These are phyloP conservation scores for Podaxis carcinomalis DNA, from an alignment of 768 basidiomycete genomes.

Conservation along the genomic window DNA sequence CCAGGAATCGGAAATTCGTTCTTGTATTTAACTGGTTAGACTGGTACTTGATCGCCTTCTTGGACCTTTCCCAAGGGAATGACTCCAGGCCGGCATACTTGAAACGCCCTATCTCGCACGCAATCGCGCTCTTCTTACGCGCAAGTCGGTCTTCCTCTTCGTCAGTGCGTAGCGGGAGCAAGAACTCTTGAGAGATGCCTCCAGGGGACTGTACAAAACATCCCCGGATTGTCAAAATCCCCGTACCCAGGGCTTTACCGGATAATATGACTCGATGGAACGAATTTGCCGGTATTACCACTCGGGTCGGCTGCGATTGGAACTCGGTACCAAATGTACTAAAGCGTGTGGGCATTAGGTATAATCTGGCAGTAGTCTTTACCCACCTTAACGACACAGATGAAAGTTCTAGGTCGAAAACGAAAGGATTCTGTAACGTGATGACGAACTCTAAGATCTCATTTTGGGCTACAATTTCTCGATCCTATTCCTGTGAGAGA, in stretches of 20 bases:
- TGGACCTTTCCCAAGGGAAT: conserved; percentile 52
- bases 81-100: conserved; percentile 76
- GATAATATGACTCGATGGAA: conserved; percentile 69
- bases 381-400: conserved; percentile 75
- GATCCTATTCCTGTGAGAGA: conserved; percentile 31
- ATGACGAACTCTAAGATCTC: conserved; percentile 81
- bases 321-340: conserved; percentile 84
- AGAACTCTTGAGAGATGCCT: conserved; percentile 64
- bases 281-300: conserved; percentile 70
- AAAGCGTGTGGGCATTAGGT: conserved; percentile 9
- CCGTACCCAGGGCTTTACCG: conserved; percentile 61
- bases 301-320: conserved; percentile 56
- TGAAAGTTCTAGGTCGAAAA: conserved; percentile 88
- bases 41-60: conserved; percentile 40
- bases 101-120: conserved; percentile 63
- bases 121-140: conserved; percentile 52
- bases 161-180: conserved; percentile 68
- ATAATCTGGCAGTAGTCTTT: neutral
- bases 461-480: conserved; percentile 72
- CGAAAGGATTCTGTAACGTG: conserved; percentile 86
- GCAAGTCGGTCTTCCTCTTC: conserved; percentile 64
- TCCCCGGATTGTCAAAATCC: conserved; percentile 70
- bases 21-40: conserved; percentile 21
- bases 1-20: conserved; percentile 50
- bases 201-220: conserved; percentile 76